Conservation (phyloP, 768 basidiomycete genomes). For the Boletus patriciae region DNA sequence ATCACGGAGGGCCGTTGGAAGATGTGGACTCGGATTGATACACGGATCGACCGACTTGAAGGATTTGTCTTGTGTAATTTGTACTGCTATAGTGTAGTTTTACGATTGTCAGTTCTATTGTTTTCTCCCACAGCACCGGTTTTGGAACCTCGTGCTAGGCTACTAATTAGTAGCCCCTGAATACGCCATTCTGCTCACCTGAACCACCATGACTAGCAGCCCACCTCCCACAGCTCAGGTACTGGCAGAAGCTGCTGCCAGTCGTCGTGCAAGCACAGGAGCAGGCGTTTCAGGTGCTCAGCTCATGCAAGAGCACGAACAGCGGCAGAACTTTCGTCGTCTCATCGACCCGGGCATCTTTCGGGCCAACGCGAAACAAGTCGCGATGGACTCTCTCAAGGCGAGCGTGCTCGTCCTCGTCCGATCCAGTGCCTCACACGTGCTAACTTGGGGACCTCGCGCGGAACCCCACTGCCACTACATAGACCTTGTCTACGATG, state of each 20-base stretch:
- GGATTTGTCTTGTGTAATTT: neutral
- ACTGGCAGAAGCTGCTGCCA: constrained; percentile 32
- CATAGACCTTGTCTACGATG: constrained; percentile 58
- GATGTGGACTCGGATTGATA: constrained; percentile 25
- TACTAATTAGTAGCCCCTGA: constrained; percentile 21
- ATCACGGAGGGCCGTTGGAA: constrained; percentile 19
- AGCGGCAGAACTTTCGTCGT: constrained; percentile 69
- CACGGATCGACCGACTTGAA: neutral
- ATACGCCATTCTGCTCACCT: neutral
- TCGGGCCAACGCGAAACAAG: constrained; percentile 63
- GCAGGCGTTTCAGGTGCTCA: constrained; percentile 6
- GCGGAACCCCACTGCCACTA: neutral
- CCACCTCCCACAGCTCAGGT: constrained; percentile 18
- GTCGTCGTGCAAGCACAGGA: constrained; percentile 15
- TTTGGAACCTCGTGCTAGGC: neutral
- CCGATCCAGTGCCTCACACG: neutral
- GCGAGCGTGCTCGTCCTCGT: constrained; percentile 33
- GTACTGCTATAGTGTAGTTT: constrained; percentile 7
- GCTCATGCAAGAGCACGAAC: constrained; percentile 54
- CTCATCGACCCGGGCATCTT: constrained; percentile 78
- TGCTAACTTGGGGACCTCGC: no score
- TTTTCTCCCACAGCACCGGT: neutral
- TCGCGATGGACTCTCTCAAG: constrained; percentile 62
- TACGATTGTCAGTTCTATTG: neutral
- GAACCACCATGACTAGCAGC: constrained; percentile 13